phyloP scores from a whole-genome alignment of 2,329 filamentous ascomycete genomes.

The Claviceps humidiphila region DNA sequence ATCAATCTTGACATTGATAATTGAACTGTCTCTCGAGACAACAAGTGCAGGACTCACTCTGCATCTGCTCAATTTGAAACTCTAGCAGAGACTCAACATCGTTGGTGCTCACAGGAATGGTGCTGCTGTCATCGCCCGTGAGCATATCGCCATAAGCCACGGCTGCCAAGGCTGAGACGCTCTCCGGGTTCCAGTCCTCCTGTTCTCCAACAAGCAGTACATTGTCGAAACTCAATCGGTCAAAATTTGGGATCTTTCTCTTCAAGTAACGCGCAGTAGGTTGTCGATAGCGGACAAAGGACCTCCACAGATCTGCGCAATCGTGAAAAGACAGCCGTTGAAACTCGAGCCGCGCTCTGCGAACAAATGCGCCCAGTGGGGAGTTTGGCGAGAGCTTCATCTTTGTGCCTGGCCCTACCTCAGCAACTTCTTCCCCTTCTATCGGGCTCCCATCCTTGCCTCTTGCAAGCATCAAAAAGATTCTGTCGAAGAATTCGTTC shows the following conservation, averaged over 20 bases:
- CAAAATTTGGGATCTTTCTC: conserved; percentile 46
- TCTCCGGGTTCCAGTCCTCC: conserved; percentile 34
- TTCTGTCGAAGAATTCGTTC: conserved; percentile 58
- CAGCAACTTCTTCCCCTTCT: conserved; percentile 32
- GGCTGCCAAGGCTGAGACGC: conserved; percentile 30
- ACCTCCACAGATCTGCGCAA: conserved; percentile 64
- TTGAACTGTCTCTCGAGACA: not conserved
- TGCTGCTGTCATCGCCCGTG: conserved; percentile 25
- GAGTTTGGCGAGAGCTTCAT: conserved; percentile 59
- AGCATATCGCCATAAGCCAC: conserved; percentile 41
- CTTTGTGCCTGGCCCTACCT: conserved; percentile 29
- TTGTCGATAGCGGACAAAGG: conserved; percentile 68
- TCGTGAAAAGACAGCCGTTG: conserved; percentile 69
- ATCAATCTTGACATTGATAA: too few species aligned
- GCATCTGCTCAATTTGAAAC: conserved; percentile 79
- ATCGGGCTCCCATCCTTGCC: conserved; percentile 46
- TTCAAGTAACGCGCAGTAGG: conserved; percentile 56
- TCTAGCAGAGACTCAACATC: conserved; percentile 73
- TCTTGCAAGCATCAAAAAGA: conserved; percentile 45
- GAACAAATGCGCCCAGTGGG: conserved; percentile 69
- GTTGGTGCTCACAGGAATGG: conserved; percentile 52
- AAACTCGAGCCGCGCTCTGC: conserved; percentile 67
- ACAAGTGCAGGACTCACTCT: conserved; percentile 39
- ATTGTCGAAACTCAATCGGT: conserved; percentile 42
- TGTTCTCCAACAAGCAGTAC: conserved; percentile 37